phyloP scores from a whole-genome alignment of 441 rosid genomes.

The Bruguiera hainesii region DNA sequence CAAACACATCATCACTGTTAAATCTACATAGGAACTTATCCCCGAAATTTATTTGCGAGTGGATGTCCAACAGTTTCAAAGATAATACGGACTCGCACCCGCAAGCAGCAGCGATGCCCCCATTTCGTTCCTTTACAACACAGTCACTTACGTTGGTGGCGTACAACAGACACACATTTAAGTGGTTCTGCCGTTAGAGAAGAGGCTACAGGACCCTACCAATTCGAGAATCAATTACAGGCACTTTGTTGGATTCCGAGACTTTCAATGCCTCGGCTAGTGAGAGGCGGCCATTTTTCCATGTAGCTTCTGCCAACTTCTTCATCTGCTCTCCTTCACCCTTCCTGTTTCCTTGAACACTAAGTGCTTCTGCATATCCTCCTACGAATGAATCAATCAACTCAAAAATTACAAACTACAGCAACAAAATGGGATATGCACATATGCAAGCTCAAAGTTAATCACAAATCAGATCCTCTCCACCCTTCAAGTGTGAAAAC shows the following conservation, averaged over 20 bases:
- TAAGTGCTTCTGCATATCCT: conserved; percentile 69
- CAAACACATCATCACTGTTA: not conserved
- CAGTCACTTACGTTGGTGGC: not conserved
- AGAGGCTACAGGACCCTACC: conserved; percentile 34
- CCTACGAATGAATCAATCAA: conserved; percentile 36
- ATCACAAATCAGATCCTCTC: not conserved
- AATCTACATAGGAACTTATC: not conserved
- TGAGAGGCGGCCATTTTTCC: conserved; percentile 60
- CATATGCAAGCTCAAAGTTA: not conserved
- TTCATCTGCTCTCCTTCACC: conserved; percentile 74
- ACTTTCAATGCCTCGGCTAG: conserved; percentile 60
- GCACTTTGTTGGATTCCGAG: conserved; percentile 26
- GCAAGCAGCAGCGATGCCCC: not conserved
- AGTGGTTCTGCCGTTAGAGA: not conserved
- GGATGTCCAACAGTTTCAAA: not conserved
- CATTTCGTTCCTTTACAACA: not conserved
- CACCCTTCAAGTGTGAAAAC: not conserved
- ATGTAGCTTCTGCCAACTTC: conserved; percentile 57
- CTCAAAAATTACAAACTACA: not conserved
- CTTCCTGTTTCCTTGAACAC: conserved; percentile 68
- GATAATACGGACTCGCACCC: not conserved
- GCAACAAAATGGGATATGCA: not conserved
- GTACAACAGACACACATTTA: not conserved
- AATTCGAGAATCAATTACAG: conserved; percentile 58
- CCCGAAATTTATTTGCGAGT: not conserved